A percentile compares a stretch with the other conserved stretches of the same genome.
Conservation (phyloP, 1,139 yeast species). For the Yamadazyma taylorii region DNA sequence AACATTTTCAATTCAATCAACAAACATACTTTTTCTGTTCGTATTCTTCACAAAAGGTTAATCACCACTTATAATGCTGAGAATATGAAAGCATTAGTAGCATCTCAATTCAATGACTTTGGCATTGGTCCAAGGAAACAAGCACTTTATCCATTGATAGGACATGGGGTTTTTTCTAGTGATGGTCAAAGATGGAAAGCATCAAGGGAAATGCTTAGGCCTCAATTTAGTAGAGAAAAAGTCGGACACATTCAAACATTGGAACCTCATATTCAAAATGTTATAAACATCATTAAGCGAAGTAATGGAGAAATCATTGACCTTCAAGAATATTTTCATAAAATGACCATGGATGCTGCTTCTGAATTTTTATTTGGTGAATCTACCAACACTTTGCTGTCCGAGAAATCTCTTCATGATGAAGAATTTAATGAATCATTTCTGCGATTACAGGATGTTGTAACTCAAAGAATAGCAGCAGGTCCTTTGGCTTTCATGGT, state of each 20-base stretch:
- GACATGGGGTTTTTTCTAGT: constrained; percentile 58
- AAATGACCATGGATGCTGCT: constrained; percentile 49
- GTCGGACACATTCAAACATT: constrained; percentile 47
- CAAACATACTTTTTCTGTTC: constrained; percentile 7
- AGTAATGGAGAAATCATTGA: constrained; percentile 27
- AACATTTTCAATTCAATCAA: constrained; percentile 3
- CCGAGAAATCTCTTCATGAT: constrained; percentile 20
- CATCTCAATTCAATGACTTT: constrained; percentile 50
- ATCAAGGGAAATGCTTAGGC: constrained; percentile 55
- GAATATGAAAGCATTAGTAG: constrained; percentile 36
- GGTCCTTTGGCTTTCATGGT: constrained; percentile 24
- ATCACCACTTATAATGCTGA: constrained; percentile 29
- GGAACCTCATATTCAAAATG: constrained; percentile 44
- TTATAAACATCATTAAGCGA: constrained; percentile 30
- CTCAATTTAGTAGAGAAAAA: constrained; percentile 58
- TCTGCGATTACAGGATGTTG: constrained; percentile 28
- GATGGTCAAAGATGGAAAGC: constrained; percentile 60
- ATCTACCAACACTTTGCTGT: constrained; percentile 20
- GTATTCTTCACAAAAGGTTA: constrained; percentile 4
- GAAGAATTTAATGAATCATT: constrained; percentile 39
- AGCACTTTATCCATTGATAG: constrained; percentile 45
- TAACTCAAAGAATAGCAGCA: constrained; percentile 31
- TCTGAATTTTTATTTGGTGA: constrained; percentile 53
- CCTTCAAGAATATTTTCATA: constrained; percentile 38
- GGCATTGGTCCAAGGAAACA: constrained; percentile 48